Evolutionary conservation across 1,284 basidiomycete genomes (phyloP).

Genomic region (Tilletia walkeri): DNA sequence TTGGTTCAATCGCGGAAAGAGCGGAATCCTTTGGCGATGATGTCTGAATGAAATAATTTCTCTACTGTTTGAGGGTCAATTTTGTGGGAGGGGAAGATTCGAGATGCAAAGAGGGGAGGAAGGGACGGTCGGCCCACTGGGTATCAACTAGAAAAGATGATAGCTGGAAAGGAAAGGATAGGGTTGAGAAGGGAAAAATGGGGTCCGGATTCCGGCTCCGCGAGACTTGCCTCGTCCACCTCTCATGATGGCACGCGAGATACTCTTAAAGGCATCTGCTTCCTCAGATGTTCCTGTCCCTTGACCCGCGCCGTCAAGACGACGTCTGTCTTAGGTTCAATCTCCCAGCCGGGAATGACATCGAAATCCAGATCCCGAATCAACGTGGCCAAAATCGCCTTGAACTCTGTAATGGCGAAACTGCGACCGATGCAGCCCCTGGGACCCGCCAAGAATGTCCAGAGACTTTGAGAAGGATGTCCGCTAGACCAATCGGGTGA

Average conservation of each 20-base stretch:
- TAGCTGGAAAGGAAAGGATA: too few species aligned
- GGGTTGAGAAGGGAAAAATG: too few species aligned
- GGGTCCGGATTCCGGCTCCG: too few species aligned
- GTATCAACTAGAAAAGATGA: too few species aligned
- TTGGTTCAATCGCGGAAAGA: too few species aligned
- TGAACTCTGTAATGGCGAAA: constrained; percentile 40
- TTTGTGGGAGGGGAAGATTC: too few species aligned
- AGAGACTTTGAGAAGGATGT: constrained; percentile 30
- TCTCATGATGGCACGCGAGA: neutral
- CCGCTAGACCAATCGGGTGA: constrained; percentile 23
- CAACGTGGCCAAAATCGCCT: constrained; percentile 29
- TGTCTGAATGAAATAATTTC: too few species aligned
- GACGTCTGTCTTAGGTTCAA: constrained; percentile 32
- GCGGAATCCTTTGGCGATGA: too few species aligned
- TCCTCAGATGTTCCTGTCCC: constrained; percentile 1
- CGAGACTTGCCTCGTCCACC: neutral
- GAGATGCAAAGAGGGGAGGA: too few species aligned
- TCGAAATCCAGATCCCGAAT: constrained; percentile 27
- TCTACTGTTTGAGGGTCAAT: too few species aligned
- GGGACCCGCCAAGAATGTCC: constrained; percentile 36
- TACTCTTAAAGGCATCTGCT: constrained; percentile 35
- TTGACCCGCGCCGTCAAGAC: constrained; percentile 32
- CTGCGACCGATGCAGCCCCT: constrained; percentile 38
- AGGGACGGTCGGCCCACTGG: too few species aligned
- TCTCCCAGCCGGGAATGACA: constrained; percentile 25